Evolutionary conservation across 306 rosid species (phyloP), one percentile per base, ranked within the genome.

Genomic region (Pterocarpus santalinus): DNA sequence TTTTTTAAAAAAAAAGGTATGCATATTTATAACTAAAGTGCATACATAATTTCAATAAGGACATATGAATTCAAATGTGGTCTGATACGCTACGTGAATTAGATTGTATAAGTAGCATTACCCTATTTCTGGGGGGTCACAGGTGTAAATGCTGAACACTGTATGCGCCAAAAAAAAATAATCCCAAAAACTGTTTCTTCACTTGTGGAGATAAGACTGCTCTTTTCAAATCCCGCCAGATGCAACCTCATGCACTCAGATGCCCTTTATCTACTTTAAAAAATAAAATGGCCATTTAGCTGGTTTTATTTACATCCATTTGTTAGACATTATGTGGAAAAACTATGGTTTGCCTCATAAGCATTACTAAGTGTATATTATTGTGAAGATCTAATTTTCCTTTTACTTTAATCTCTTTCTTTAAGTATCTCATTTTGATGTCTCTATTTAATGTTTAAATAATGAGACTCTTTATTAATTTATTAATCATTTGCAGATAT

Each of bases 401-500:
- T 51, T 6, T 14, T 51, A 16, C 9, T 6, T 55, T n/a, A 5
- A 55, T 55, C 10, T 52, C 58, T n/a, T 55, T 2, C 2, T 47
- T 47, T 9, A 2, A 47, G 1, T 22, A 22, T 22, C 28, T 22
- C 28, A 22, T 22, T 22, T 22, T 22, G 28, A 0, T 1, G 28
- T 43, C 9, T 43, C 6, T 8, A 3, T 47, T 47, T 47, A 1
- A 47, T 47, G 2, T 47, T 47, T 9, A 9, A 47, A 47, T 55
- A 55, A 16, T 1, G 22, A 6, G 28, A n/a, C 33, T 2, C 22
- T 22, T 43, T 22, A 36, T 38, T 65, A 39, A 57, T 53, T 43
- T 7, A 67, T 70, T 70, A 14, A 77, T 57, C 2, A 81, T 72
- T 83, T 71, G 43, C 87, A 92, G 97, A 95, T 83, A 65, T 74